Percentiles rank a stretch among this genome's conserved stretches.
Conservation (phyloP, 345 rosid genomes). For the Aegle marmelos region DNA sequence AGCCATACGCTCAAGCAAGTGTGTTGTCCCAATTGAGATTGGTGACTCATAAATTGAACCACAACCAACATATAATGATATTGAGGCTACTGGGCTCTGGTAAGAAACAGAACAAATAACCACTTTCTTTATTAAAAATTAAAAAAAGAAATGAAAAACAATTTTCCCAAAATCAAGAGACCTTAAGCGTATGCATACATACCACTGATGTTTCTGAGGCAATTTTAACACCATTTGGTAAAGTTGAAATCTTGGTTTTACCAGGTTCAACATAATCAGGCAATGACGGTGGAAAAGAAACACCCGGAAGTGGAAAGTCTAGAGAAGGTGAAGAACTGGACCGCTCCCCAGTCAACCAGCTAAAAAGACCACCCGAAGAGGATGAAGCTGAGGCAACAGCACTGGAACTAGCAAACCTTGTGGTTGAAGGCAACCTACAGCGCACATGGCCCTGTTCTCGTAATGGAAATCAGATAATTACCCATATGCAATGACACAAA, state of each 20-base stretch:
- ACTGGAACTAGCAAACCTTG: constrained; percentile 51
- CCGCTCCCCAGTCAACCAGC: constrained; percentile 67
- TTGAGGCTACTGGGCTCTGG: constrained; percentile 77
- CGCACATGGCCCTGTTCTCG: constrained; percentile 30
- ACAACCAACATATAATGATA: constrained; percentile 70
- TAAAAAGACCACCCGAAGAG: constrained; percentile 44
- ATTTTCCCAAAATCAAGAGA: constrained; percentile 12
- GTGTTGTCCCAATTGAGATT: constrained; percentile 61
- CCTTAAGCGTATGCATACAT: constrained; percentile 21
- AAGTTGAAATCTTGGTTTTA: constrained; percentile 53
- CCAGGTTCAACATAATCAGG: constrained; percentile 68
- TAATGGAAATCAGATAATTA: constrained; percentile 21
- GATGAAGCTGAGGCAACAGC: constrained; percentile 52
- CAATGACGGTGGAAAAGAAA: constrained; percentile 60
- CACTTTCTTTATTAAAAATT: background rate
- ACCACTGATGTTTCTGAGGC: constrained; percentile 60
- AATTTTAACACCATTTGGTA: constrained; percentile 58
- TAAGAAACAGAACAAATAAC: constrained; percentile 18
- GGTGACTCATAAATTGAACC: constrained; percentile 81
- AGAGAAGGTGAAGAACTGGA: constrained; percentile 49
- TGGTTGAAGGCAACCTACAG: constrained; percentile 13
- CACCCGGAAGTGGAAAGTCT: constrained; percentile 56
- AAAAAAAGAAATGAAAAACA: background rate
- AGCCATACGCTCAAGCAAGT: constrained; percentile 87
- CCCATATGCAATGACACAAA: background rate